Evolutionary conservation across 306 rosid genomes (phyloP).

Genomic region (Quercus agrifolia): DNA sequence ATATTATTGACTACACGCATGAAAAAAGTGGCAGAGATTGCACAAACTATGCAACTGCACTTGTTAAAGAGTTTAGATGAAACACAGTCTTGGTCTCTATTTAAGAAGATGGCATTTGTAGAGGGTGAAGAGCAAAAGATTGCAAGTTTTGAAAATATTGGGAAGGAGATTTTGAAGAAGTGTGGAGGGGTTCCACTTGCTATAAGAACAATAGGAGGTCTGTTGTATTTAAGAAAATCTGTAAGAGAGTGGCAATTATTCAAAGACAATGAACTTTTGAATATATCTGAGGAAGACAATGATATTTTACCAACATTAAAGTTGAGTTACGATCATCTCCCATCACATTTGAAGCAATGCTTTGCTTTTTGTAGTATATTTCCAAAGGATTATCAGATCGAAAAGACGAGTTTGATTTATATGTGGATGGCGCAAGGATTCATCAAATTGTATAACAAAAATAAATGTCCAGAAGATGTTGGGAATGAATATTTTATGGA

Average conservation of each 20-base stretch:
- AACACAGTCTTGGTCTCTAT: background rate
- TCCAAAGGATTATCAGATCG: background rate
- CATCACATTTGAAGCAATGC: background rate
- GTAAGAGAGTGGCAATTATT: background rate
- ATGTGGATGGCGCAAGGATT: slow-evolving; percentile 22
- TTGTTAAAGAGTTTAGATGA: background rate
- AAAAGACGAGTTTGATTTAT: fast-evolving
- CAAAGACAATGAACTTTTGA: background rate
- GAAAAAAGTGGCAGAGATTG: background rate
- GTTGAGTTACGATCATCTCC: background rate
- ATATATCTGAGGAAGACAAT: too few species aligned
- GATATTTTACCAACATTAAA: background rate
- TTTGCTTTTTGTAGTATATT: slow-evolving; percentile 12
- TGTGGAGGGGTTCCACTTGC: slow-evolving; percentile 19
- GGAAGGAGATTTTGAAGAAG: background rate
- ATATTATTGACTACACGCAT: slow-evolving; percentile 13
- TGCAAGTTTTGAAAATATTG: background rate
- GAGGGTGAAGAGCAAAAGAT: background rate
- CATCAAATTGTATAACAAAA: background rate
- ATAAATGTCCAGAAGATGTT: background rate
- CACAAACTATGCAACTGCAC: background rate
- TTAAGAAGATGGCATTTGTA: slow-evolving; percentile 2
- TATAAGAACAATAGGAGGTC: slow-evolving; percentile 2
- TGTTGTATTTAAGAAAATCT: background rate
- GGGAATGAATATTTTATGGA: background rate